These are phyloP conservation scores for Ceratobasidium sp. DNA, from an alignment of 1,284 basidiomycete species.

Conservation along the genomic window DNA sequence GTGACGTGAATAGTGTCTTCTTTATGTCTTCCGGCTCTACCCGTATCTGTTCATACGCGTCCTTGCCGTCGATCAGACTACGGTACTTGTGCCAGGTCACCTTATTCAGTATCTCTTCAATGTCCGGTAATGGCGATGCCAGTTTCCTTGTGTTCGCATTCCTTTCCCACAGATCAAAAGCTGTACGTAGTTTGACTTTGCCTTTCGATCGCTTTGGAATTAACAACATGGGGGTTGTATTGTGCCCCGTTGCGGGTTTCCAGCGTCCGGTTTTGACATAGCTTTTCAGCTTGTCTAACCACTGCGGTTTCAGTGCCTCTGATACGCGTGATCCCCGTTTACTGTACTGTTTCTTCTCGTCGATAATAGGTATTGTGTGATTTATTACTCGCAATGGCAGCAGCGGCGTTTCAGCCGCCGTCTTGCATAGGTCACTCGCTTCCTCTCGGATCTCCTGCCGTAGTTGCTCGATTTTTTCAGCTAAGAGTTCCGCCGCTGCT, in stretches of 20 bases:
- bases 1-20: conserved; percentile 52
- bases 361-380: conserved; percentile 59
- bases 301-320: conserved; percentile 54
- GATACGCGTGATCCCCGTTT: conserved; percentile 57
- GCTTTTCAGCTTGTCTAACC: conserved; percentile 53
- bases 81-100: conserved; percentile 51
- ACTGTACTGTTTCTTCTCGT: conserved; percentile 55
- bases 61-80: conserved; percentile 55
- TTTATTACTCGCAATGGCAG: conserved; percentile 59
- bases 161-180: conserved; percentile 51
- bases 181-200: conserved; percentile 43
- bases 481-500: conserved; percentile 48
- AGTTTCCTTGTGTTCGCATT: conserved; percentile 53
- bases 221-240: conserved; percentile 58
- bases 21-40: conserved; percentile 56
- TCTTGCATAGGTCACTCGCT: conserved; percentile 53
- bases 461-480: conserved; percentile 49
- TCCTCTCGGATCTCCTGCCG: conserved; percentile 50
- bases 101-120: conserved; percentile 53
- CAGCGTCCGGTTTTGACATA: conserved; percentile 54
- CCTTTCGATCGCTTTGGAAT: conserved; percentile 56
- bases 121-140: conserved; percentile 52
- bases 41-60: conserved; percentile 59
- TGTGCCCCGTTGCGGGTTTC: conserved; percentile 52
- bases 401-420: conserved; percentile 52